Conservation (phyloP, 805 yeast genomes). For the Candida multigemmis region DNA sequence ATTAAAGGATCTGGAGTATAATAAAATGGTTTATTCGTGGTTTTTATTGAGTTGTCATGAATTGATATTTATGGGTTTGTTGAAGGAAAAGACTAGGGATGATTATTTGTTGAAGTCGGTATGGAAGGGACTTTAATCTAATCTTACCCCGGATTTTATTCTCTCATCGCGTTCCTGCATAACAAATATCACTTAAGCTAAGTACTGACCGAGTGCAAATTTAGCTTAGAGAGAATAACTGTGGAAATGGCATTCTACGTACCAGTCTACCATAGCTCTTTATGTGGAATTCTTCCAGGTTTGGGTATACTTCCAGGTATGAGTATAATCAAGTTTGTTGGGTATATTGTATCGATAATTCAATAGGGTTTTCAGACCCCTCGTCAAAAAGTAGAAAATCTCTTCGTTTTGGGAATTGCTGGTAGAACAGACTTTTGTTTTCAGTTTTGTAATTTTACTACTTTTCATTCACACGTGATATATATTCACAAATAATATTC, state of each 20-base stretch:
- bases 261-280: not conserved
- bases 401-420: no score
- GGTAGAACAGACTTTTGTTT: no score
- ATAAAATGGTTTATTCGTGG: constrained; percentile 55
- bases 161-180: not conserved
- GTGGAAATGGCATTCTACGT: not conserved
- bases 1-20: constrained; percentile 43
- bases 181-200: not conserved
- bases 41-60: constrained; percentile 71
- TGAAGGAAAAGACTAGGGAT: constrained; percentile 54
- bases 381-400: no score
- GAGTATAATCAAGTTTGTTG: no score
- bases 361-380: no score
- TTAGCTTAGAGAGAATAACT: not conserved
- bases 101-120: constrained; percentile 61
- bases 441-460: no score
- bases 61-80: constrained; percentile 57
- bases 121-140: constrained; percentile 51
- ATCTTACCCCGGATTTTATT: not conserved
- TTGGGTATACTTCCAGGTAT: not conserved
- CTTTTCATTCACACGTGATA: no score
- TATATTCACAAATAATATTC: no score
- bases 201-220: not conserved
- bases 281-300: not conserved
- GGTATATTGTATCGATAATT: no score